These are phyloP conservation scores for Moricandia arvensis DNA, from an alignment of 345 rosid genomes.

Conservation along the genomic window DNA sequence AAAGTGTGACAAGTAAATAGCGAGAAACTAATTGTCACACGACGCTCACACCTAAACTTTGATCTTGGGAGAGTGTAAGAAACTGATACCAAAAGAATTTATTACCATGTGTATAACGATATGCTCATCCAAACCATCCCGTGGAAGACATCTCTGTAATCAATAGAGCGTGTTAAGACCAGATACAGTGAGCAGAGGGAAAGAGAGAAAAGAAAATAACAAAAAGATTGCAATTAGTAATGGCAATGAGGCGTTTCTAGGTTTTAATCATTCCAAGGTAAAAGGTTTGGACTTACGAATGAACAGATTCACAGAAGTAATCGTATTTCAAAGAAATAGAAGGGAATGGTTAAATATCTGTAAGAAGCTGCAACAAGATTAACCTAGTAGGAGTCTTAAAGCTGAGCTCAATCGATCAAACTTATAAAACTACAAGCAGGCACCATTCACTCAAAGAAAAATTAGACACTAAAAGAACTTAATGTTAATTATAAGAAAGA, in stretches of 20 bases:
- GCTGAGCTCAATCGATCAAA: neutral
- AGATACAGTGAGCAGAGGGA: neutral
- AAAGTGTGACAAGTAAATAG: neutral
- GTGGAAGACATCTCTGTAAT: slow-evolving; percentile 27
- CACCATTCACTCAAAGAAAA: neutral
- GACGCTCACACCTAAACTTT: neutral
- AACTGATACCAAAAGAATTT: neutral
- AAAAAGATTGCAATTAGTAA: neutral
- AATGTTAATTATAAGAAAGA: neutral
- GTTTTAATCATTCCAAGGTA: neutral
- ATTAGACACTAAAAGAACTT: neutral
- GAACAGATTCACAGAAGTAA: neutral
- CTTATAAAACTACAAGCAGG: neutral
- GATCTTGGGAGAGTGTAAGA: neutral
- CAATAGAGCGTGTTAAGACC: neutral
- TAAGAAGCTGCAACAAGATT: neutral
- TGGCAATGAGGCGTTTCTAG: neutral
- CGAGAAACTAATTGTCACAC: neutral
- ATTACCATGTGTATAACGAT: slow-evolving; percentile 18
- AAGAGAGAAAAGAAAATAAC: neutral
- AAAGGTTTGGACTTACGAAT: neutral
- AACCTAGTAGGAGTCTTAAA: neutral
- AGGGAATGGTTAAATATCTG: neutral
- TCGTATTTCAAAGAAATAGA: neutral
- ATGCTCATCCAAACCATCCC: slow-evolving; percentile 29